Conservation (phyloP, 345 rosid species). For the Aquilaria malaccensis region DNA sequence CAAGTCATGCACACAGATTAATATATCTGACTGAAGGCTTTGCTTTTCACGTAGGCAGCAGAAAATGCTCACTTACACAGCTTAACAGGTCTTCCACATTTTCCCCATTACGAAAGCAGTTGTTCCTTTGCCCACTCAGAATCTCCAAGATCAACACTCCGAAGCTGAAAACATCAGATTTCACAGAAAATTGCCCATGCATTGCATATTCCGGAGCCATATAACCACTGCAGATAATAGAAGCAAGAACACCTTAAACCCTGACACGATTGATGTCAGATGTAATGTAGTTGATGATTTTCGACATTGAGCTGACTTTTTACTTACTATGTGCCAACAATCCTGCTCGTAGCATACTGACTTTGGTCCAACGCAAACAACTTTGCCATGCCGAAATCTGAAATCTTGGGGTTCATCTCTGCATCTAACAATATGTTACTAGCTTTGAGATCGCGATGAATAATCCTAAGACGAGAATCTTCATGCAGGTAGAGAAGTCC, state of each 20-base stretch:
- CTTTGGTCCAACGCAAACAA: conserved; percentile 15
- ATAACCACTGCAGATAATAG: conserved; percentile 26
- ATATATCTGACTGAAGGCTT: too few species aligned
- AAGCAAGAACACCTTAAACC: background rate
- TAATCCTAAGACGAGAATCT: conserved; percentile 28
- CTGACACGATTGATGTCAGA: background rate
- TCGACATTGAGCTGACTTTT: too few species aligned
- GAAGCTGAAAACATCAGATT: conserved; percentile 32
- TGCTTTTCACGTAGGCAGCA: background rate
- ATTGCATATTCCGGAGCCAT: conserved; percentile 33
- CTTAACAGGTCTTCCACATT: conserved; percentile 13
- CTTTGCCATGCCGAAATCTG: conserved; percentile 34
- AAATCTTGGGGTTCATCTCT: conserved; percentile 27
- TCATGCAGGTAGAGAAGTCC: conserved; percentile 31
- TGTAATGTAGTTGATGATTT: background rate
- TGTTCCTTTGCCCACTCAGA: conserved; percentile 18
- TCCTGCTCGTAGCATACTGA: conserved; percentile 12
- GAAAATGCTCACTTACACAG: conserved; percentile 18
- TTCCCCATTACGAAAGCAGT: background rate
- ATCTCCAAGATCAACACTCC: conserved; percentile 30
- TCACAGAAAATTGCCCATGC: conserved; percentile 27
- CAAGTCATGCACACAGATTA: background rate
- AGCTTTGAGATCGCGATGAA: conserved; percentile 33
- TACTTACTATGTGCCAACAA: conserved; percentile 32
- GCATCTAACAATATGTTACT: conserved; percentile 26